Base-by-base conservation (phyloP, 1,284 basidiomycete genomes). In the Naganishia cerealis region DNA sequence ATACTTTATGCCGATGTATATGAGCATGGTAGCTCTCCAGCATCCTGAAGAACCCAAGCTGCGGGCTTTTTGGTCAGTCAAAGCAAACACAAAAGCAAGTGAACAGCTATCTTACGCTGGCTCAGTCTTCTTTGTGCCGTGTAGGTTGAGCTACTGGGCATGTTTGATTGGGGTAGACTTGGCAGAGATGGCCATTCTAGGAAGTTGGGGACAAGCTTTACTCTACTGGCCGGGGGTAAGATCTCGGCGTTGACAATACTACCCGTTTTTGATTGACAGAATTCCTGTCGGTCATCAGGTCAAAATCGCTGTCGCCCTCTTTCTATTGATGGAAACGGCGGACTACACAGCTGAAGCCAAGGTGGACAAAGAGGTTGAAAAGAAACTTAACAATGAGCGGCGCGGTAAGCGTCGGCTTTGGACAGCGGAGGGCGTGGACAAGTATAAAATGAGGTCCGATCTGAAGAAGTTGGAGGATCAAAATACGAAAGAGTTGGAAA, bases 1-100 rank as follows among this genome's bases (percentile, higher is more conserved):
- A 26, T 68, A 68, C 46, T 21, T 68, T n/a, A 65, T 68, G 61
- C 67, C 67, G 6, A 54, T 68, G 26, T 68, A 65, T 26, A 54
- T 56, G 52, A 53, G 55, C 26, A 68, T 68, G 61, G 54, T 24
- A 46, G 67, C 67, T n/a, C 24, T 68, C 4, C 67, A 68, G 21
- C 26, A 43, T 33, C 29, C 58, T 1, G 24, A 59, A 29, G 67
- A 62, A 46, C 53, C 67, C 24, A 62, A 57, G 33, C 38, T 42
- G n/a, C 59, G 67, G 6, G 58, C 58, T 21, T 57, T 68, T 33
- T 68, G 67, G 67, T 68, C 42, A 52, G 66, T 55, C 29, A 1
- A n/a, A n/a, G n/a, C n/a, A n/a, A n/a, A n/a, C n/a, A n/a, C n/a
- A n/a, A n/a, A n/a, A n/a, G n/a, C n/a, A n/a, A n/a, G n/a, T n/a